phyloP scores from a whole-genome alignment of 139 green algal species.

The Closterium sp. region DNA sequence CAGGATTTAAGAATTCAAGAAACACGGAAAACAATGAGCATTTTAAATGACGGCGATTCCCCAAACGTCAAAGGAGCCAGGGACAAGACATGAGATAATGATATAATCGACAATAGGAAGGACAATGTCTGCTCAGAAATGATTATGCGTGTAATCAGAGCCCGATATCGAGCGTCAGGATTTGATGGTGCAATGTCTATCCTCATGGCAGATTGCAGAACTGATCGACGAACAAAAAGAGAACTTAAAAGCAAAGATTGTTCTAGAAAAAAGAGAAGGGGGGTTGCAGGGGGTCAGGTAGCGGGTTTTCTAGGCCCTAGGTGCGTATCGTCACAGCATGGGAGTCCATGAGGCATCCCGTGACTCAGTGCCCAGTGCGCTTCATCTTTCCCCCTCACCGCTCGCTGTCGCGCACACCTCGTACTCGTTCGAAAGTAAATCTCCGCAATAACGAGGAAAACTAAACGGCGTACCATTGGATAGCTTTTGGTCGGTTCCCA shows the following conservation, averaged over 20 bases:
- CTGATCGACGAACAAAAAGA: background rate
- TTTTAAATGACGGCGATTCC: no score
- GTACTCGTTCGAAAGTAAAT: background rate
- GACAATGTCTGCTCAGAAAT: no score
- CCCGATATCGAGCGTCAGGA: background rate
- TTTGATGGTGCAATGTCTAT: background rate
- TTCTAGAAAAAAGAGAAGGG: background rate
- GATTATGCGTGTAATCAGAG: slow-evolving; percentile 37
- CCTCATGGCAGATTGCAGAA: background rate
- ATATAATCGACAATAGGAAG: no score
- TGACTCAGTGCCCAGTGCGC: slow-evolving; percentile 38
- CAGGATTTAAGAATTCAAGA: no score
- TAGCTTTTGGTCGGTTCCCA: slow-evolving; percentile 70
- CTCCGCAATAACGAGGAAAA: background rate
- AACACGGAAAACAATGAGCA: no score
- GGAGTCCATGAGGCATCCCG: background rate
- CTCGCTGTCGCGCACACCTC: background rate
- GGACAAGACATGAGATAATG: no score
- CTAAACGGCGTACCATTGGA: slow-evolving; percentile 20
- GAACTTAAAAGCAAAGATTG: background rate
- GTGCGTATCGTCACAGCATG: slow-evolving; percentile 6
- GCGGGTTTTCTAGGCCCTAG: slow-evolving; percentile 35
- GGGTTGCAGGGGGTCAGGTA: background rate
- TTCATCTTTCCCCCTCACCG: slow-evolving; percentile 26
- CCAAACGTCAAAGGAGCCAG: no score